Percentiles rank a stretch among this genome's conserved stretches.
Evolutionary conservation across 1,284 basidiomycete species (phyloP).

Genomic region (Boletus calvinii): DNA sequence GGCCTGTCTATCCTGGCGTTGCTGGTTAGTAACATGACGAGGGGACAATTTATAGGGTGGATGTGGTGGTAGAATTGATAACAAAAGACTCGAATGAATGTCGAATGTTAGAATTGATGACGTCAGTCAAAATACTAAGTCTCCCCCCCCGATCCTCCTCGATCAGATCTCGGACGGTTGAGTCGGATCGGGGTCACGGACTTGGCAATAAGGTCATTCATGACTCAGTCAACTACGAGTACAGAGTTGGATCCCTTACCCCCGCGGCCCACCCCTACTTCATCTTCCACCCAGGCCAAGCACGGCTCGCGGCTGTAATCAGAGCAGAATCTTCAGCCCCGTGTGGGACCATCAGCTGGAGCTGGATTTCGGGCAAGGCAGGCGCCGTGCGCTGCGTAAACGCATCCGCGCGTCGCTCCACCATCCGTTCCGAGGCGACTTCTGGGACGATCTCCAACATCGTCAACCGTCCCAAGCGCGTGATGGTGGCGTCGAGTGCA

Average conservation of each 20-base stretch:
- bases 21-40: background rate
- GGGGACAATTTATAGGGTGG: background rate
- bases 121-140: slow-evolving; percentile 1
- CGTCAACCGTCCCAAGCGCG: slow-evolving; percentile 7
- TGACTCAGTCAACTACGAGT: background rate
- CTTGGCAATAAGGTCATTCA: background rate
- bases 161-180: background rate
- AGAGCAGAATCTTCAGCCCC: background rate
- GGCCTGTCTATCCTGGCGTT: background rate
- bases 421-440: slow-evolving; percentile 11
- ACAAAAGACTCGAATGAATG: background rate
- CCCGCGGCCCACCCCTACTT: no score
- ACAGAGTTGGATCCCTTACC: no score
- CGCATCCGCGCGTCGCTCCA: slow-evolving; percentile 1
- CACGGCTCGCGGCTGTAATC: background rate
- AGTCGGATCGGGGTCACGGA: background rate
- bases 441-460: background rate
- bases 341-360: background rate
- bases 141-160: background rate
- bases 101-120: background rate
- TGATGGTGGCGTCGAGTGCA: slow-evolving; percentile 9
- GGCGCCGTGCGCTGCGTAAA: background rate
- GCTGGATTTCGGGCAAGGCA: background rate
- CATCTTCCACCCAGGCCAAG: slow-evolving; percentile 7
- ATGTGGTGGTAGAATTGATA: background rate